Base-by-base conservation (phyloP, 1,284 basidiomycete species). In the Inonotus obliquus region DNA sequence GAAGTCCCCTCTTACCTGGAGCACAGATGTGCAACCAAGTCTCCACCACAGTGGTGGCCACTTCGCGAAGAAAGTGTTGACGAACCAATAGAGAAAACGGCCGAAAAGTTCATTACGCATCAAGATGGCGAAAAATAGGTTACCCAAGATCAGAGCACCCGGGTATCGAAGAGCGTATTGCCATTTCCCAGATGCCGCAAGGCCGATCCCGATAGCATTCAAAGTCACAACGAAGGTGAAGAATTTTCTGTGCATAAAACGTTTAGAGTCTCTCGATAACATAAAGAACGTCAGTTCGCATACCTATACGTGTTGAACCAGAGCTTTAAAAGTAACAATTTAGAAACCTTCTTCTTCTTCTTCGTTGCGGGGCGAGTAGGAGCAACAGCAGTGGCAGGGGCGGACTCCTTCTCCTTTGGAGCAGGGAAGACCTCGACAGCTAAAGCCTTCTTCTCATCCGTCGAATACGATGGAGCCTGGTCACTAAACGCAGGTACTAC, bases 221-320 rank as follows among this genome's bases (percentile, higher is more conserved):
- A 89, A 68, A 0, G 72, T 71, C 57, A 87, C 79, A 4, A 80
- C 71, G 41, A 86, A 74, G 0, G 81, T 81, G 68, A 89, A 88
- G 65, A 89, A 84, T 72, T 87, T 87, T 59, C 87, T 87, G 67
- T 35, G 66, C 49, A 48, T 38, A n/a, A 32, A 1, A 14, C 27
- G 25, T 9, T 23, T 7, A 9, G 48, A 25, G 21, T n/a, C 19
- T 7, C 17, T 7, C 23, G 25, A 25, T 10, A 4, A 49, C 11
- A 7, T 49, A 14, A 21, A 49, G 23, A 10, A 49, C 61, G 63
- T 23, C 4, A 44, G 7, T 21, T 2, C 57, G 27, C 66, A 2
- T 66, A 87, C 81, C 86, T 78, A 72, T 86, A 88, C 0, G 81
- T 85, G 67, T 89, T 87, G 73, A 85, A 89, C 85, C 86, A 89